A percentile compares a stretch with the other conserved stretches of the same genome.
phyloP scores from a whole-genome alignment of 2,329 filamentous ascomycete species.

The Colletotrichum plurivorum region DNA sequence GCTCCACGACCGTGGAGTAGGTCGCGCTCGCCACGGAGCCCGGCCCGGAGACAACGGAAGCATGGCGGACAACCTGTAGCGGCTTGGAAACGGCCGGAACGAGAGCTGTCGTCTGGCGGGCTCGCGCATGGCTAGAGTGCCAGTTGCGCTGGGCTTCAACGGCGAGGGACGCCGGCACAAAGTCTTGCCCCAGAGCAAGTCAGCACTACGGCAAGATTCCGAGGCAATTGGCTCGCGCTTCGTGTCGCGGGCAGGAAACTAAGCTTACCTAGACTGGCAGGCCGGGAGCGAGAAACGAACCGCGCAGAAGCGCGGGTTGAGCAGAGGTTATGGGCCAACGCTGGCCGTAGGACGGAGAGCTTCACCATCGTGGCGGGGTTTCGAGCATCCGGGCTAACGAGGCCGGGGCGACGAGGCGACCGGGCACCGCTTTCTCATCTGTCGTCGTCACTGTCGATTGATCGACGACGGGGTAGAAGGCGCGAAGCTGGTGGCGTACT shows the following conservation, averaged over 20 bases:
- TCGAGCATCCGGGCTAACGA: slow-evolving; percentile 34
- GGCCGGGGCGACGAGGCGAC: slow-evolving; percentile 27
- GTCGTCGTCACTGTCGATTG: slow-evolving; percentile 25
- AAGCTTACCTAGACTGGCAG: slow-evolving; percentile 26
- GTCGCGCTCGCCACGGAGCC: slow-evolving; percentile 42
- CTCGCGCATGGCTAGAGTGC: slow-evolving; percentile 56
- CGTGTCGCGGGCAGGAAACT: background rate
- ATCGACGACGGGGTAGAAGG: slow-evolving; percentile 9
- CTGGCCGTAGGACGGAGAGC: slow-evolving; percentile 36
- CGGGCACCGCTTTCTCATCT: slow-evolving; percentile 30
- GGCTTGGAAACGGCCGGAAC: slow-evolving; percentile 48
- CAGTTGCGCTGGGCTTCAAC: slow-evolving; percentile 43
- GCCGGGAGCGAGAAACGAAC: slow-evolving; percentile 31
- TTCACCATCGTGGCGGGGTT: slow-evolving; percentile 35
- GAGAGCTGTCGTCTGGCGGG: slow-evolving; percentile 47
- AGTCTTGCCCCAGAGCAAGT: slow-evolving; percentile 21
- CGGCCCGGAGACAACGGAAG: slow-evolving; percentile 51
- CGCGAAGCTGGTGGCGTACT: background rate
- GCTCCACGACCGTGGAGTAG: slow-evolving; percentile 57
- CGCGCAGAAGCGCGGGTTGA: slow-evolving; percentile 25
- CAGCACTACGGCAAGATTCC: slow-evolving; percentile 7
- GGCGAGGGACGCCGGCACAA: slow-evolving; percentile 7
- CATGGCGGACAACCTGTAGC: slow-evolving; percentile 57
- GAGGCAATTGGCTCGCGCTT: slow-evolving; percentile 8
- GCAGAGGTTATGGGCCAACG: slow-evolving; percentile 32